phyloP scores from a whole-genome alignment of 1,284 basidiomycete species.

The Lentinula novae-zelandiae region DNA sequence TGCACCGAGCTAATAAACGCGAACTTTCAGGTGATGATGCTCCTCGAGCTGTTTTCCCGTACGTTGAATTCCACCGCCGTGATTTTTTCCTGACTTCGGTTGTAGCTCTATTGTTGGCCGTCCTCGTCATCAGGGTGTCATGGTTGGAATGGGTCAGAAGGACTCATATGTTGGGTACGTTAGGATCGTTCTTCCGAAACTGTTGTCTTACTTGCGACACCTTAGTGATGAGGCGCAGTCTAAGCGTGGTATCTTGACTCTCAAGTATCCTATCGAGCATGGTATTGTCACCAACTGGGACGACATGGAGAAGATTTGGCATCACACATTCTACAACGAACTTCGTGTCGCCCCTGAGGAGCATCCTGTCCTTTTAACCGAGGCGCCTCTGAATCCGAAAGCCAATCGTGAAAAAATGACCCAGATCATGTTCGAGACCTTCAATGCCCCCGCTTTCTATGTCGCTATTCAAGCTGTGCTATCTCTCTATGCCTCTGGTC shows the following conservation, averaged over 20 bases:
- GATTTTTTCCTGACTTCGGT: background rate
- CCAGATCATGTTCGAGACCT: slow-evolving; percentile 94
- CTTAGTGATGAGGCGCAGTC: slow-evolving; percentile 84
- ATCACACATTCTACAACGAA: slow-evolving; percentile 85
- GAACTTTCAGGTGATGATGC: slow-evolving; percentile 59
- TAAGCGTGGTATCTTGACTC: slow-evolving; percentile 89
- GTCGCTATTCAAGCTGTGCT: slow-evolving; percentile 88
- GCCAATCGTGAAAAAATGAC: slow-evolving; percentile 94
- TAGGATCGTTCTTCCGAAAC: background rate
- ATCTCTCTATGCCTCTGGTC: slow-evolving; percentile 87
- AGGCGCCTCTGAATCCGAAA: slow-evolving; percentile 88
- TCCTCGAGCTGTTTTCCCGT: slow-evolving; percentile 75
- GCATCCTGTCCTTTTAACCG: slow-evolving; percentile 87
- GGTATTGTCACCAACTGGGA: slow-evolving; percentile 94
- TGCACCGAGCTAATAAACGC: background rate
- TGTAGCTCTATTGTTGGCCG: slow-evolving; percentile 79
- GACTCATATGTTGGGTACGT: slow-evolving; percentile 76
- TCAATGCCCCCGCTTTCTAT: slow-evolving; percentile 89
- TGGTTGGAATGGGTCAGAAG: slow-evolving; percentile 82
- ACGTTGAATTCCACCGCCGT: slow-evolving; percentile 21
- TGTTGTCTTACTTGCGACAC: background rate
- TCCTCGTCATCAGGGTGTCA: slow-evolving; percentile 84
- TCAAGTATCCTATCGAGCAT: slow-evolving; percentile 77
- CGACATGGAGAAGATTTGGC: slow-evolving; percentile 93
- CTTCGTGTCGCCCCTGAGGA: slow-evolving; percentile 79